Evolutionary conservation across 768 basidiomycete genomes (phyloP), one percentile per base, ranked within the genome.

Genomic region (Candolleomyces efflorescens): DNA sequence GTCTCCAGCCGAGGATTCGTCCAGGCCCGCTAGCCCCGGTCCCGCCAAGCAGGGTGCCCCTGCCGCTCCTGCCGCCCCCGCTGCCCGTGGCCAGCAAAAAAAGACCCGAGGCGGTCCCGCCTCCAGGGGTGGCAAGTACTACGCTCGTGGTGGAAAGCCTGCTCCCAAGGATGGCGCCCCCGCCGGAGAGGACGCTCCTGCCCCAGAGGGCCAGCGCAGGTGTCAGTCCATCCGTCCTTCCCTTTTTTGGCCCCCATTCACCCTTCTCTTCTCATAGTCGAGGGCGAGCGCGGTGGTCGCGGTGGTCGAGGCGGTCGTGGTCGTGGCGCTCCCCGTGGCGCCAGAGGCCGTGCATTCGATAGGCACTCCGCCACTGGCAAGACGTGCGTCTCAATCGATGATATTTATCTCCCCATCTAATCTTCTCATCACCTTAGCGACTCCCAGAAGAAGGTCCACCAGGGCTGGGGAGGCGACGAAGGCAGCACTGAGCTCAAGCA

Each of bases 381-480:
- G 75, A 86, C 79, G 90, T 89, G 65, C 61, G 87, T 79, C 18
- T 17, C 56, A 41, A 12, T 46, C 44, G 32, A 32, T 32, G 32
- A 7, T 24, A 20, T 51, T 52, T 56, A 56, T 60, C 60, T 59
- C 50, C 24, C 45, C 38, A 62, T 57, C 59, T 55, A 64, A 36
- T 53, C 53, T 59, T 58, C 49, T 58, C 12, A 54, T 26, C 53
- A 55, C 23, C 41, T 24, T 39, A 94, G 92, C 71, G 96, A 98
- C 75, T 89, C 92, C 46, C 91, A 94, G 64, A 98, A 98, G 83
- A 93, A 92, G 78, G 76, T 95, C 65, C 89, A 92, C 71, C 90
- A 93, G 69, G 89, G 87, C 63, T 98, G 96, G 96, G 96, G 96
- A 62, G 92, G 90, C 43, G 92, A 94, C 62, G 91, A 94, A 65